Evolutionary conservation across 768 basidiomycete species (phyloP), one percentile per base, ranked within the genome.

Genomic region (Gelatoporia subvermispora): DNA sequence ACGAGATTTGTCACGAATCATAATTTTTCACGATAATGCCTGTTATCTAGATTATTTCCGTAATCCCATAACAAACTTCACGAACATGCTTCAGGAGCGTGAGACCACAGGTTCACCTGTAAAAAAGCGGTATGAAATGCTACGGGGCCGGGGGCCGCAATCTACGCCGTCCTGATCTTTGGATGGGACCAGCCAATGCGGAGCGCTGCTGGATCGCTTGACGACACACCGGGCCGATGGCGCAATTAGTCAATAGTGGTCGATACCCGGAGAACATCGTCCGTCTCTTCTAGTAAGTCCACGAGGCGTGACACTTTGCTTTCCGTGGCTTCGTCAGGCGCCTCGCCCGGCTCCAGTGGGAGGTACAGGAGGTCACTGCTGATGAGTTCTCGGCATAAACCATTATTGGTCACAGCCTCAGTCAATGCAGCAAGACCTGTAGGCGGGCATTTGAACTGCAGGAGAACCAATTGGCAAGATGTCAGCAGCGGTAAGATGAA

Each of bases 201-300:
- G n/a, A n/a, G n/a, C n/a, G n/a, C n/a, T n/a, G n/a, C n/a, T n/a
- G n/a, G n/a, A n/a, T n/a, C n/a, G n/a, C n/a, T n/a, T 42, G 11
- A 42, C 22, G 8, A 28, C 8, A n/a, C 24, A 15, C 16, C 5
- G 15, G 17, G 2, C 8, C 11, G 35, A 23, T 25, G 21, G 17
- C 3, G 0, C 18, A 38, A 53, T 44, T 22, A 55, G 37, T 75
- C 75, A 45, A 73, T 50, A 21, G 73, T 79, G 39, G 81, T 82
- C 69, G 77, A 84, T 21, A 85, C 78, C 48, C 72, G 72, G 48
- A 78, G 64, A 11, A 76, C 76, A 58, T 85, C 84, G 45, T 77
- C 78, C 50, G 78, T 67, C 20, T 68, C 76, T 61, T 82, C 80
- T 43, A 86, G 61, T 4, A 69, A 73, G 37, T 76, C 71, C 17